Evolutionary conservation across 345 rosid species (phyloP).

Genomic region (Acer yangbiense): DNA sequence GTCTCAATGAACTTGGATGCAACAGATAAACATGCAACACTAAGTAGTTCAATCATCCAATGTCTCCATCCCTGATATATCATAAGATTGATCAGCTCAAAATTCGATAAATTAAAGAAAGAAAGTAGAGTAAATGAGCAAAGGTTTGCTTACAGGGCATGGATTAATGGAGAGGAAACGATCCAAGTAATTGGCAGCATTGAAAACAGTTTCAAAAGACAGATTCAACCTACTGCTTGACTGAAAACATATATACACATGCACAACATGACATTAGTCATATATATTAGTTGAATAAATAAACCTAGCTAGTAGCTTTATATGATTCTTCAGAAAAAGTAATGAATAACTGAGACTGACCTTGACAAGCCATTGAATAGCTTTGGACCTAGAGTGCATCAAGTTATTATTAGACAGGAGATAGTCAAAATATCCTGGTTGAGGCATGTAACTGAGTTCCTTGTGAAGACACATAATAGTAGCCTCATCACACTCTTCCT

Average conservation of each 20-base stretch:
- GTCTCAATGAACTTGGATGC: conserved; percentile 70
- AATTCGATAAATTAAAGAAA: background rate
- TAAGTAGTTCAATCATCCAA: conserved; percentile 72
- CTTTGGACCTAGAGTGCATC: conserved; percentile 29
- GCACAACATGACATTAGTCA: background rate
- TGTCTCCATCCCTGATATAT: conserved; percentile 55
- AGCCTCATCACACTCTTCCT: conserved; percentile 35
- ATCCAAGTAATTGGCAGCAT: conserved; percentile 61
- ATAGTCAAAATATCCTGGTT: conserved; percentile 30
- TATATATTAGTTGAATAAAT: too few species aligned
- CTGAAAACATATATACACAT: conserved; percentile 33
- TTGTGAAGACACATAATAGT: conserved; percentile 25
- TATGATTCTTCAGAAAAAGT: too few species aligned
- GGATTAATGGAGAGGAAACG: conserved; percentile 50
- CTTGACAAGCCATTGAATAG: conserved; percentile 48
- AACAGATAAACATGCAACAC: conserved; percentile 64
- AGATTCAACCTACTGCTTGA: conserved; percentile 47
- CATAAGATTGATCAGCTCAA: background rate
- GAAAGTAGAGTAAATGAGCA: background rate
- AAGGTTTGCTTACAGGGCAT: conserved; percentile 46
- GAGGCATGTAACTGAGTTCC: conserved; percentile 42
- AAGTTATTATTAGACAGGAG: conserved; percentile 28
- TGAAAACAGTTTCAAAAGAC: conserved; percentile 44
- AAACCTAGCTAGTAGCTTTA: too few species aligned
- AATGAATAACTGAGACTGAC: conserved; percentile 6